Conservation (phyloP, 805 yeast species). For the Starmerella apis region DNA sequence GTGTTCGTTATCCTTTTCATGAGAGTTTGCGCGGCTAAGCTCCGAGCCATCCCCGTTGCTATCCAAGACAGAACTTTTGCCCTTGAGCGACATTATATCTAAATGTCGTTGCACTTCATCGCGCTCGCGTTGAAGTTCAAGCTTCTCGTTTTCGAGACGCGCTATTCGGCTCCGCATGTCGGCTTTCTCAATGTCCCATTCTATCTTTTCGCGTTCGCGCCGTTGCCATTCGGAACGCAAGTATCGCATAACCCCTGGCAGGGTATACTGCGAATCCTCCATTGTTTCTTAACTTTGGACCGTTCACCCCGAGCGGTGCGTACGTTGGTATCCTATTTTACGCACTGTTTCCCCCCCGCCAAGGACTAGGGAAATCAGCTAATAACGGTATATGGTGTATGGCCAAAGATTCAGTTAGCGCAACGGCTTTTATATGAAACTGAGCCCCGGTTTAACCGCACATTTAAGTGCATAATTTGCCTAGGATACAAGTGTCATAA, state of each 20-base stretch:
- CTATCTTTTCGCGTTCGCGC: conserved; percentile 49
- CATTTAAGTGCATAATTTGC: too few species aligned
- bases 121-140: conserved; percentile 29
- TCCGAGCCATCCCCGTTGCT: neutral
- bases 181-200: conserved; percentile 51
- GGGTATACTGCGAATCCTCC: conserved; percentile 30
- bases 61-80: neutral
- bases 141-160: conserved; percentile 45
- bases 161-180: conserved; percentile 48
- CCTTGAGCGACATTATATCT: conserved; percentile 12
- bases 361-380: neutral
- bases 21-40: neutral
- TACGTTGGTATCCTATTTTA: neutral
- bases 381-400: conserved; percentile 1
- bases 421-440: too few species aligned
- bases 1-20: conserved; percentile 6
- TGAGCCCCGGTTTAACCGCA: too few species aligned
- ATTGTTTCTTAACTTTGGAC: conserved; percentile 3
- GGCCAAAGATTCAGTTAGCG: too few species aligned
- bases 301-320: neutral
- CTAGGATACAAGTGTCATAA: too few species aligned
- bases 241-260: conserved; percentile 51
- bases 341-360: neutral
- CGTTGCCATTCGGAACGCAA: conserved; percentile 53
- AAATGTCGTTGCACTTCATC: conserved; percentile 12